A percentile compares a stretch with the other conserved stretches of the same genome.
phyloP scores from a whole-genome alignment of 2,329 filamentous ascomycete species.

The Epichloe sibirici region DNA sequence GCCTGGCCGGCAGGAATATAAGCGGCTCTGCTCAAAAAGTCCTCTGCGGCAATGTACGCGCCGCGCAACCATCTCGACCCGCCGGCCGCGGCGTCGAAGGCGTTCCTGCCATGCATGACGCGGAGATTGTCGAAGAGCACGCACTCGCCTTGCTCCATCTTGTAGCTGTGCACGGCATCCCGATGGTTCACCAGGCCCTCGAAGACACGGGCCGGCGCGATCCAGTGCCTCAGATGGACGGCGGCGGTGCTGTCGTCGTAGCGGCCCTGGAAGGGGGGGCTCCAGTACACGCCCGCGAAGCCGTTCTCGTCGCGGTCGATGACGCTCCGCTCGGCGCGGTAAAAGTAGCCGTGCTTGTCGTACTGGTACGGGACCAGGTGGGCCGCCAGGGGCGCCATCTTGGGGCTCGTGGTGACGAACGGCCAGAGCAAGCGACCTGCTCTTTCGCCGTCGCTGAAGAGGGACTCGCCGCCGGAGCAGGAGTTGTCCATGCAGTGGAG shows the following conservation, averaged over 20 bases:
- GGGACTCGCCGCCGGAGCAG: conserved; percentile 66
- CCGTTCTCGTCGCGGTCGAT: conserved; percentile 23
- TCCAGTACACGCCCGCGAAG: conserved; percentile 41
- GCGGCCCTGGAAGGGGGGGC: conserved; percentile 64
- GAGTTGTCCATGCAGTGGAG: conserved; percentile 82
- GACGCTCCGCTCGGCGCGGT: conserved; percentile 45
- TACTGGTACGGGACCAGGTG: conserved; percentile 52
- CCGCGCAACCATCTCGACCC: conserved; percentile 76
- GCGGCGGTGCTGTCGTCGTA: conserved; percentile 16
- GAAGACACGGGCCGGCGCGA: conserved; percentile 42
- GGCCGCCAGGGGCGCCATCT: conserved; percentile 8
- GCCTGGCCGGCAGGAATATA: conserved; percentile 18
- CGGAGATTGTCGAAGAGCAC: conserved; percentile 87
- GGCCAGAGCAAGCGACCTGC: conserved; percentile 34
- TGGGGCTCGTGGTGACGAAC: conserved; percentile 3
- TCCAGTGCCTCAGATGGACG: conserved; percentile 26
- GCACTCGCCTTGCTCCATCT: conserved; percentile 70
- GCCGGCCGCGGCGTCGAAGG: conserved; percentile 51
- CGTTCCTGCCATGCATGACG: conserved; percentile 68
- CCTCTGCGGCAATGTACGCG: conserved; percentile 57
- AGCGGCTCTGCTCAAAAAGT: conserved; percentile 26
- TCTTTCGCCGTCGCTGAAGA: conserved; percentile 68
- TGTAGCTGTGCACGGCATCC: conserved; percentile 53
- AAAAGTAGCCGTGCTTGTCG: conserved; percentile 51
- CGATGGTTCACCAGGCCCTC: conserved; percentile 43